phyloP scores from a whole-genome alignment of 1,284 basidiomycete genomes.

The Thecaphora thlaspeos region DNA sequence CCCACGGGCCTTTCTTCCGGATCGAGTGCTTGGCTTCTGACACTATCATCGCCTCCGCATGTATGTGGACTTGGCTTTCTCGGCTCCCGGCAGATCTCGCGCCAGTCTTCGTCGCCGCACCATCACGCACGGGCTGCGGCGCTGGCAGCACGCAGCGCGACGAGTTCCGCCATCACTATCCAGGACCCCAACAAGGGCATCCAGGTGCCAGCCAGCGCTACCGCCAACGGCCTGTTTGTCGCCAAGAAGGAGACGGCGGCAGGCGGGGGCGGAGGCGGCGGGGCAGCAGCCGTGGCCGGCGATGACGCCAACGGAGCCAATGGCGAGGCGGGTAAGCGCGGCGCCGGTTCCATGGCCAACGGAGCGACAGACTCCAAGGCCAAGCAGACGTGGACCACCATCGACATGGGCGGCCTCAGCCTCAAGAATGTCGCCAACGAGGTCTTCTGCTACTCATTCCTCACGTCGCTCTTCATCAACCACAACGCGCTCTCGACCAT shows the following conservation, averaged over 20 bases:
- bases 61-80: neutral
- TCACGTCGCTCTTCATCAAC: constrained; percentile 93
- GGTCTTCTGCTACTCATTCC: constrained; percentile 86
- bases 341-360: constrained; percentile 25
- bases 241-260: constrained; percentile 32
- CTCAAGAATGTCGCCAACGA: constrained; percentile 84
- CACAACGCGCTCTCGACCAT: constrained; percentile 84
- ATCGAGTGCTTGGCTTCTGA: no score
- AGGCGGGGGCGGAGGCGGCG: constrained; percentile 9
- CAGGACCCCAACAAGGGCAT: constrained; percentile 61
- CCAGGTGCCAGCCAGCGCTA: constrained; percentile 45
- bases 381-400: constrained; percentile 71
- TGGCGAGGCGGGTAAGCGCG: constrained; percentile 14
- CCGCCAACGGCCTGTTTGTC: constrained; percentile 59
- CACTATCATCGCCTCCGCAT: no score
- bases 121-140: constrained; percentile 65
- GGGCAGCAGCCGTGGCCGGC: neutral
- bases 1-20: no score
- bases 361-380: constrained; percentile 11
- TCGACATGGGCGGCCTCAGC: constrained; percentile 94
- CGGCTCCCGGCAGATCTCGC: constrained; percentile 58
- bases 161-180: constrained; percentile 60
- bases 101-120: constrained; percentile 62
- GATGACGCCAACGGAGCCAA: constrained; percentile 8
- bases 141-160: constrained; percentile 62